phyloP scores from a whole-genome alignment of 164 flowering plant genomes.

The Houttuynia cordata region DNA sequence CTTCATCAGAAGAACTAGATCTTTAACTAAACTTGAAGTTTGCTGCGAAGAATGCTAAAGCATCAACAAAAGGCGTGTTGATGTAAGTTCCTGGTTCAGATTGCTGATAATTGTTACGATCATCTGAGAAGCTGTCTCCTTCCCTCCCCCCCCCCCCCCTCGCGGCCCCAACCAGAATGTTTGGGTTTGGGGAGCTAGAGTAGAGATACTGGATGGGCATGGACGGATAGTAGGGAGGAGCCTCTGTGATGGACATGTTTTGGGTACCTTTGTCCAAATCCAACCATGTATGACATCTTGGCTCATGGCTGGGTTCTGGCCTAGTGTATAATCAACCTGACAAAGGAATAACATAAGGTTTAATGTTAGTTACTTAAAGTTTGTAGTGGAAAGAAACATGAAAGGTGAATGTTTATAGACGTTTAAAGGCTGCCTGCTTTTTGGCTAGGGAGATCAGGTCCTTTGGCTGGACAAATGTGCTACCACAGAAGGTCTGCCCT shows the following conservation, averaged over 20 bases:
- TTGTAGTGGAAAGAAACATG: neutral
- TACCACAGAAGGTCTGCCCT: constrained; percentile 36
- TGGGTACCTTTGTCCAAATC: constrained; percentile 66
- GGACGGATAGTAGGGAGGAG: constrained; percentile 73
- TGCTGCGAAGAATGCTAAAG: constrained; percentile 54
- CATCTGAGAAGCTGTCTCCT: constrained; percentile 59
- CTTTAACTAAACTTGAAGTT: neutral
- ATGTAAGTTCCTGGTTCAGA: constrained; percentile 94
- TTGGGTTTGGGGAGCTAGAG: constrained; percentile 65
- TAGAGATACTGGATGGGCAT: constrained; percentile 42
- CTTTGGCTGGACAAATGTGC: constrained; percentile 30
- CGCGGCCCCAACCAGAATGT: constrained; percentile 81
- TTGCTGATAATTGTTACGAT: constrained; percentile 66
- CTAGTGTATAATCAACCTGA: constrained; percentile 81
- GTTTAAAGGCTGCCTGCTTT: constrained; percentile 25
- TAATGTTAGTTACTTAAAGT: too few species aligned
- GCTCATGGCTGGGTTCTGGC: constrained; percentile 75
- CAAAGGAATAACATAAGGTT: neutral
- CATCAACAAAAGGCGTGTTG: constrained; percentile 91
- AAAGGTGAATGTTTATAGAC: neutral
- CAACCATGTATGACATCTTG: constrained; percentile 89
- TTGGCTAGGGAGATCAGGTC: constrained; percentile 50
- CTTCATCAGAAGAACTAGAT: too few species aligned
- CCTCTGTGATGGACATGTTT: constrained; percentile 80
- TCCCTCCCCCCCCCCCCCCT: too few species aligned